Percentiles rank a stretch among this genome's conserved stretches.
These are phyloP conservation scores for Stachybotrys elegans DNA, from an alignment of 2,329 filamentous ascomycete species.

Conservation along the genomic window DNA sequence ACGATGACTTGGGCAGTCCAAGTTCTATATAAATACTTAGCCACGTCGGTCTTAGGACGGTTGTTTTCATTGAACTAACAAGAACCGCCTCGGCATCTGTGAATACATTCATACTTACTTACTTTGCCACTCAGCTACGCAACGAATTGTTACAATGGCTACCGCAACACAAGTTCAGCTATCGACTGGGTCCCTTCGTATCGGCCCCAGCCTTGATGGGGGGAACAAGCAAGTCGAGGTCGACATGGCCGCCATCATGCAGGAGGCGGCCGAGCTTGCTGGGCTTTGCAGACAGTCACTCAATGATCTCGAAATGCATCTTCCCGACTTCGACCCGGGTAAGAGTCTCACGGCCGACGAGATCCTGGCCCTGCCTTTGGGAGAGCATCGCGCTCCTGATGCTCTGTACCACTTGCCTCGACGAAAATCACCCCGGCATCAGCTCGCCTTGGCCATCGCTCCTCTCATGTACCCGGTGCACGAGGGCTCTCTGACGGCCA, in stretches of 20 bases:
- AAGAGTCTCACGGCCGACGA: constrained; percentile 27
- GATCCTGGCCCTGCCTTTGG: constrained; percentile 27
- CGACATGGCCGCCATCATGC: constrained; percentile 11
- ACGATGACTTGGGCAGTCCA: no score
- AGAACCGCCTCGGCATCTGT: no score
- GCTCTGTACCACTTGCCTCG: constrained; percentile 26
- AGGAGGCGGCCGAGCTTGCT: constrained; percentile 22
- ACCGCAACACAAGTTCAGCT: constrained; percentile 25
- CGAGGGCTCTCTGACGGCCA: constrained; percentile 26
- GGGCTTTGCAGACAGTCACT: constrained; percentile 22
- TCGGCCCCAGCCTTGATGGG: neutral
- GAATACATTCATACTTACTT: no score
- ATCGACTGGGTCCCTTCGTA: constrained; percentile 12
- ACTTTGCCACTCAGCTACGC: no score
- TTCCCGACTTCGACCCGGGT: constrained; percentile 22
- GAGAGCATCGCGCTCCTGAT: constrained; percentile 22
- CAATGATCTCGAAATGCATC: constrained; percentile 16
- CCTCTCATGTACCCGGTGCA: constrained; percentile 27
- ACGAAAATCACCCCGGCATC: constrained; percentile 25
- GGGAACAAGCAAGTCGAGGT: neutral
- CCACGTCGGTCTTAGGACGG: no score
- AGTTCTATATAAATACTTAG: no score
- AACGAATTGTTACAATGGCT: constrained; percentile 22
- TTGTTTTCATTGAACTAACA: no score
- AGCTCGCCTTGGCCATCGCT: constrained; percentile 24